Conservation (phyloP, 2,329 filamentous ascomycete species). For the Trichophyton mentagrophytes region DNA sequence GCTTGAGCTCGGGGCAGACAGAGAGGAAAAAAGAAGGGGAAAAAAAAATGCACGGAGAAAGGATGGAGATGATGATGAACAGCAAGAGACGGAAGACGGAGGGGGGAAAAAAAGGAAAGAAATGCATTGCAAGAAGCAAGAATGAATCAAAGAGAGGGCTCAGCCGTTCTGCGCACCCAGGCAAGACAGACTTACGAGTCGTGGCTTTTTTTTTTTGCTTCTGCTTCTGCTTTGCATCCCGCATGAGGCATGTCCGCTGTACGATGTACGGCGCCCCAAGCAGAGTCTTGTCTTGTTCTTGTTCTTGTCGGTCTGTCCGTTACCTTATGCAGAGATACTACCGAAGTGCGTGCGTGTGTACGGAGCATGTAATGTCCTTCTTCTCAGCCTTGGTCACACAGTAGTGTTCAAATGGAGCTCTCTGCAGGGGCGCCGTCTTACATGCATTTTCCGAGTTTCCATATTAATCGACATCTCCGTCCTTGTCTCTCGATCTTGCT, state of each 20-base stretch:
- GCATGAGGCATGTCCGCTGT: neutral
- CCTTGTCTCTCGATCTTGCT: neutral
- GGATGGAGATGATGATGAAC: neutral
- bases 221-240: neutral
- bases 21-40: too few relatives aligned
- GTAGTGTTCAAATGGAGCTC: neutral
- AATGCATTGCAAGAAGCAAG: neutral
- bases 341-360: too few relatives aligned
- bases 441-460: neutral
- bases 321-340: too few relatives aligned
- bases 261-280: neutral
- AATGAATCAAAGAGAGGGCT: neutral
- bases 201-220: neutral
- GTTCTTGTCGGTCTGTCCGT: too few relatives aligned
- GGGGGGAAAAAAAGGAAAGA: too few relatives aligned
- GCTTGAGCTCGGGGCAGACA: neutral
- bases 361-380: neutral
- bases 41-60: neutral
- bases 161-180: neutral
- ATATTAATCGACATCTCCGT: neutral
- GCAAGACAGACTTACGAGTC: neutral
- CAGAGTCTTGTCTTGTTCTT: neutral
- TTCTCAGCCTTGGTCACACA: neutral
- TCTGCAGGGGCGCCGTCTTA: neutral
- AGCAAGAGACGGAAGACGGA: too few relatives aligned